Percentiles rank a stretch among this genome's conserved stretches.
phyloP scores from a whole-genome alignment of 306 rosid species.

The Alnus glutinosa region DNA sequence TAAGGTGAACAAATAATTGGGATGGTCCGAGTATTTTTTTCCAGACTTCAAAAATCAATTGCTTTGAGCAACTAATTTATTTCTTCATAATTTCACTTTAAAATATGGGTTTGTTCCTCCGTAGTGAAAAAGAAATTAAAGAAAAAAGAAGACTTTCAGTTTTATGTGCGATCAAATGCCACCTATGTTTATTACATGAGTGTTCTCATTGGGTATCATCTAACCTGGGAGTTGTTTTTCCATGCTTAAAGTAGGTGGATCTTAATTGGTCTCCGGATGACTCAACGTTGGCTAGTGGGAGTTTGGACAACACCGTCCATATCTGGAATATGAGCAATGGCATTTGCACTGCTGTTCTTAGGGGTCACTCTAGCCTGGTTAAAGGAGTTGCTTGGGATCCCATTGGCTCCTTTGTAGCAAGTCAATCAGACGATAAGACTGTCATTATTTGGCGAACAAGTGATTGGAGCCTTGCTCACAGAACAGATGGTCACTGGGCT shows the following conservation, averaged over 20 bases:
- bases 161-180: constrained; percentile 5
- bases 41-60: not conserved
- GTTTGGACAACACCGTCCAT: constrained; percentile 94
- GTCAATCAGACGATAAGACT: constrained; percentile 98
- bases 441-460: constrained; percentile 97
- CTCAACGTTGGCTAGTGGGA: constrained; percentile 88
- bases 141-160: not conserved
- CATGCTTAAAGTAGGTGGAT: constrained; percentile 99
- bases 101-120: not conserved
- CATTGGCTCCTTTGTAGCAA: constrained; percentile 94
- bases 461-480: constrained; percentile 99
- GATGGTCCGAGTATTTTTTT: not conserved
- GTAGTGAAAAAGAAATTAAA: not conserved
- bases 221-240: constrained; percentile 62
- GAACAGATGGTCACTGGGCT: constrained; percentile 95
- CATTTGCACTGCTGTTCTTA: constrained; percentile 94
- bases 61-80: not conserved
- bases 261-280: constrained; percentile 99
- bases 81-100: not conserved
- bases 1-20: not conserved
- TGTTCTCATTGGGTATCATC: constrained; percentile 34
- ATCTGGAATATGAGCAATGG: constrained; percentile 96
- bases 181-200: constrained; percentile 9
- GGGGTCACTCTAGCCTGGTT: constrained; percentile 98
- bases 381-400: constrained; percentile 99